A percentile compares a stretch with the other conserved stretches of the same genome.
Evolutionary conservation across 441 rosid species (phyloP).

Genomic region (Euphorbia schlechtendalii): DNA sequence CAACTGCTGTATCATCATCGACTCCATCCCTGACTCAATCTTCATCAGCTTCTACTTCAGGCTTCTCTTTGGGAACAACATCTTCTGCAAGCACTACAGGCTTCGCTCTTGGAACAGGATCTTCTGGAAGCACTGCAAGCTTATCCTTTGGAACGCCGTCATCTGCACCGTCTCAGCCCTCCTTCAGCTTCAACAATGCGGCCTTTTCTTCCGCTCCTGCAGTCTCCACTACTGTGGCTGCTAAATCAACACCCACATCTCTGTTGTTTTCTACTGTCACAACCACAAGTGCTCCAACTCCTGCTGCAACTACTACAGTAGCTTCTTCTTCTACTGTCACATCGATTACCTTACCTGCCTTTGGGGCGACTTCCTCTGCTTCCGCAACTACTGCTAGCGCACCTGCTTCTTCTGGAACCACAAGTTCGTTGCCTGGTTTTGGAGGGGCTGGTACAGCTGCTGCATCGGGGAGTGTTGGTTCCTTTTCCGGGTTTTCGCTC

Average conservation of each 20-base stretch:
- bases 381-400: slow-evolving; percentile 28
- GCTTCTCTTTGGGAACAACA: slow-evolving; percentile 20
- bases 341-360: slow-evolving; percentile 34
- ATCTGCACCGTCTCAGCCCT: slow-evolving; percentile 38
- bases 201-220: slow-evolving; percentile 44
- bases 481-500: slow-evolving; percentile 55
- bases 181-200: slow-evolving; percentile 37
- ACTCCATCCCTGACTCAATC: slow-evolving; percentile 23
- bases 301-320: slow-evolving; percentile 33
- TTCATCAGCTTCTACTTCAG: slow-evolving; percentile 30
- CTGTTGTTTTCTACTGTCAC: slow-evolving; percentile 60
- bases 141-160: slow-evolving; percentile 16
- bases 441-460: slow-evolving; percentile 34
- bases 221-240: slow-evolving; percentile 27
- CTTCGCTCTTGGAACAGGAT: slow-evolving; percentile 29
- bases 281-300: slow-evolving; percentile 44
- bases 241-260: slow-evolving; percentile 26
- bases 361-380: slow-evolving; percentile 31
- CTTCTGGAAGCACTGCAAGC: too few relatives aligned
- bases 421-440: slow-evolving; percentile 50
- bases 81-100: slow-evolving; percentile 27
- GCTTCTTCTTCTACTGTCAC: slow-evolving; percentile 37
- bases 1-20: slow-evolving; percentile 25
- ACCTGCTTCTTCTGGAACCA: slow-evolving; percentile 29
- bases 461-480: slow-evolving; percentile 40